A percentile compares a stretch with the other conserved stretches of the same genome.
These are phyloP conservation scores for Xylogone sp. DNA, from an alignment of 2,329 filamentous ascomycete genomes.

Conservation along the genomic window DNA sequence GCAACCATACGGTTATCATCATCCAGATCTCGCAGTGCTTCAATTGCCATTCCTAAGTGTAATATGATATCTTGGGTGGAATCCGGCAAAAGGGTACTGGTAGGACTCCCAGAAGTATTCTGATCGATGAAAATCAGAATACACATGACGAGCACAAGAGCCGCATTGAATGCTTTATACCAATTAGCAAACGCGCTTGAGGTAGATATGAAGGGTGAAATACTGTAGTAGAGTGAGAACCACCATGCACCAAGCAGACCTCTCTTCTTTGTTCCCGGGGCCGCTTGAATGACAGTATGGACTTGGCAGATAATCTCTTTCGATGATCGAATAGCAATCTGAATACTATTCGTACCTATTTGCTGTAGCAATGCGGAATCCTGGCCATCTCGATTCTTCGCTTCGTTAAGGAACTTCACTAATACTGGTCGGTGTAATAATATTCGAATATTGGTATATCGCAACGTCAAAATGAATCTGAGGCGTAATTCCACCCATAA, in stretches of 20 bases:
- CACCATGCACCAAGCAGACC: constrained; percentile 34
- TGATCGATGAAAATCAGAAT: constrained; percentile 18
- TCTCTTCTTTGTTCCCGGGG: neutral
- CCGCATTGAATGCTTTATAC: constrained; percentile 15
- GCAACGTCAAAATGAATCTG: constrained; percentile 37
- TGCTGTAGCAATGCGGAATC: constrained; percentile 25
- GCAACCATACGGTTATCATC: constrained; percentile 27
- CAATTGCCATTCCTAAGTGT: neutral
- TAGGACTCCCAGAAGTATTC: neutral
- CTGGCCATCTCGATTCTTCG: constrained; percentile 7
- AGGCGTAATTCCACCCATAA: constrained; percentile 22
- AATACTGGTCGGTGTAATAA: constrained; percentile 38
- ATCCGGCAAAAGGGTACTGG: neutral
- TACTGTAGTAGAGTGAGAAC: constrained; percentile 35
- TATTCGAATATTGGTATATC: constrained; percentile 37
- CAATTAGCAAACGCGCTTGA: neutral
- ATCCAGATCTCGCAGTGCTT: constrained; percentile 24
- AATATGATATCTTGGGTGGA: neutral
- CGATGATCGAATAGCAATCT: constrained; percentile 27
- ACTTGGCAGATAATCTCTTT: constrained; percentile 31
- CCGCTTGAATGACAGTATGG: constrained; percentile 16
- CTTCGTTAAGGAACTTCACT: constrained; percentile 31
- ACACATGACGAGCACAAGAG: constrained; percentile 28
- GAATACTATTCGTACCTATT: constrained; percentile 29
- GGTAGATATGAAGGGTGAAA: neutral